Percentiles rank a stretch among this genome's conserved stretches.
Evolutionary conservation across 1,284 basidiomycete species (phyloP).

Genomic region (Ceratobasidium sp.): DNA sequence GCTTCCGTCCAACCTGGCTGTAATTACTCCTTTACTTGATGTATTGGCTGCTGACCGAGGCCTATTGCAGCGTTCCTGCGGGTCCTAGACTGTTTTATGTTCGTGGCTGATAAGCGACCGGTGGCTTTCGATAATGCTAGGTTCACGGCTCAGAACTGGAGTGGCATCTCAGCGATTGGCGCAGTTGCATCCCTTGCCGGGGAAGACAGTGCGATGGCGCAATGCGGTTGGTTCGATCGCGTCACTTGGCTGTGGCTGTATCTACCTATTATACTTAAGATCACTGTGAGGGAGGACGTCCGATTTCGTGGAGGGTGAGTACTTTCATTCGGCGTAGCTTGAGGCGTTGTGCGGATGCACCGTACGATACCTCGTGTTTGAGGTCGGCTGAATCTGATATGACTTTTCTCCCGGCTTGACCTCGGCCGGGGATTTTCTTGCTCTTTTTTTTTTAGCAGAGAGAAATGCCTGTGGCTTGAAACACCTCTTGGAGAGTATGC

Average conservation of each 20-base stretch:
- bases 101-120: neutral
- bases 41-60: too few relatives aligned
- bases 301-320: conserved; percentile 27
- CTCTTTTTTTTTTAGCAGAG: neutral
- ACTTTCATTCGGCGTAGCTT: neutral
- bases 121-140: neutral
- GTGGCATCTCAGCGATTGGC: neutral
- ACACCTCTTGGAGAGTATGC: neutral
- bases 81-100: neutral
- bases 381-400: neutral
- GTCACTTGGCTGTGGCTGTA: conserved; percentile 11
- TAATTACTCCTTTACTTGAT: too few relatives aligned
- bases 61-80: neutral
- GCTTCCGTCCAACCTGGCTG: too few relatives aligned
- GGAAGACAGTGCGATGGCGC: neutral
- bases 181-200: neutral
- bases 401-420: too few relatives aligned
- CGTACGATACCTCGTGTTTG: neutral
- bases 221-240: conserved; percentile 17
- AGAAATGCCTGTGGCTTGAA: neutral
- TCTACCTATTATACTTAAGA: neutral
- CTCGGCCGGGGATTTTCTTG: neutral
- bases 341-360: neutral
- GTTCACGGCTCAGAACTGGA: neutral
- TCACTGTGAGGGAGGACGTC: neutral